Evolutionary conservation across 495 filamentous ascomycete species (phyloP).

Genomic region (Endocarpon pusillum): DNA sequence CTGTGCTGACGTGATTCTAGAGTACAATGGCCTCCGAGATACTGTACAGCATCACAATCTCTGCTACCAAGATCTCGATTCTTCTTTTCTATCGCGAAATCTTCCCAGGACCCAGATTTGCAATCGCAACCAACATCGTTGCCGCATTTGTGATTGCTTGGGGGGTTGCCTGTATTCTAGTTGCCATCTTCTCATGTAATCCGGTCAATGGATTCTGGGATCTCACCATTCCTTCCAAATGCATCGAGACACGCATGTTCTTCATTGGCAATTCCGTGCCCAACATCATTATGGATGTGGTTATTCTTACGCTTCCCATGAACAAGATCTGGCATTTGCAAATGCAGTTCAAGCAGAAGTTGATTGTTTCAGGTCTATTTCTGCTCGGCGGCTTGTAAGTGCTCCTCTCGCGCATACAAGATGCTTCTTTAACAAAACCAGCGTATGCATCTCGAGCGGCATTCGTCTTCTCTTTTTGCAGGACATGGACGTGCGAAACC

Average conservation of each 20-base stretch:
- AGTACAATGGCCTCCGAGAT: too few species aligned
- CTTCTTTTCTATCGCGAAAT: slow-evolving; percentile 24
- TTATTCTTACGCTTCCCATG: slow-evolving; percentile 32
- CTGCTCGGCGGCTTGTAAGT: slow-evolving; percentile 21
- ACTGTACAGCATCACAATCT: slow-evolving; percentile 14
- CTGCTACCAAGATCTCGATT: slow-evolving; percentile 27
- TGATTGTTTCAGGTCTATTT: slow-evolving; percentile 25
- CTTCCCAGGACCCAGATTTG: slow-evolving; percentile 17
- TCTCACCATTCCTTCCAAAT: slow-evolving; percentile 11
- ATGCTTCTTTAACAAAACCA: too few species aligned
- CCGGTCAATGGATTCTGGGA: slow-evolving; percentile 21
- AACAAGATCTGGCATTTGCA: slow-evolving; percentile 27
- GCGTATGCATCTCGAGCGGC: too few species aligned
- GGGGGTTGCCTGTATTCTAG: slow-evolving; percentile 15
- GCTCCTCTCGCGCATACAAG: not conserved
- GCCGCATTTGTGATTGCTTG: slow-evolving; percentile 16
- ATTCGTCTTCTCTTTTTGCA: too few species aligned
- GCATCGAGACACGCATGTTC: slow-evolving; percentile 17
- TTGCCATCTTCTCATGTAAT: slow-evolving; percentile 19
- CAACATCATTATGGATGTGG: slow-evolving; percentile 26
- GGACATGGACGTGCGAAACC: too few species aligned
- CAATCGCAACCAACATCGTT: slow-evolving; percentile 13
- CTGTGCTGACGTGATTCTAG: too few species aligned
- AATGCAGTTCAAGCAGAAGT: slow-evolving; percentile 21
- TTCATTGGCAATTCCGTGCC: slow-evolving; percentile 23